Base-by-base conservation (phyloP, 2,329 filamentous ascomycete genomes). In the Metarhizium guizhouense region DNA sequence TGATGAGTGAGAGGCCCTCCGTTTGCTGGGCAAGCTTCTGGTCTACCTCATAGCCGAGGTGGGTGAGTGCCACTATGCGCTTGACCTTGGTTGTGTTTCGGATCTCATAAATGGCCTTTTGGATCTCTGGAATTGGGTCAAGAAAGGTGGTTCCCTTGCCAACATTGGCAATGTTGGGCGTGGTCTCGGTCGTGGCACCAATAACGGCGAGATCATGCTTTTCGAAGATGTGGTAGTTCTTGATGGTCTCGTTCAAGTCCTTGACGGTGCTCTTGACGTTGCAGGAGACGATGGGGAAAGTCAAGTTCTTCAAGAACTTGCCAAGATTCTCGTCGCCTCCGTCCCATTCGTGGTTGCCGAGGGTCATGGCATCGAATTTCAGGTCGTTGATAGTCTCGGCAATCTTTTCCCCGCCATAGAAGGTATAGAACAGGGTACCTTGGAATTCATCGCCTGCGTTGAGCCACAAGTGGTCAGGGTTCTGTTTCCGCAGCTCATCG, bases 381-480 rank as follows among this genome's bases (percentile, higher is more conserved):
- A 87, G 71, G 64, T 83, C 76, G 59, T 87, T 87, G 58, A 87
- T 69, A 0, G 80, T 83, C 62, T 85, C 78, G 51, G 83, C 82
- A 59, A 87, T 87, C 75, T 87, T 87, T 71, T 85, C 82, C 29
- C 82, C 81, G 16, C 79, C 79, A 63, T 87, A 87, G 67, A 79
- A 86, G 4, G 77, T 78, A 70, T 85, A 87, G 72, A 85, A 87
- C 7, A 86, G 73, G 0, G 84, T 87, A 54, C 84, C 84, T 62
- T 86, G 81, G 65, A 87, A 87, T 65, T 87, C 84, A 61, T 87
- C 84, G n/a, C 84, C 84, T 2, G 79, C 81, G 55, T 87, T 85
- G 49, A 87, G 71, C 70, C 82, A 80, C 16, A 87, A 72, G 55
- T 80, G 82, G 64, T 85, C 80, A n/a, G 80, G 76, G 63, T 84